These are phyloP conservation scores for Phoma sp. DNA, from an alignment of 2,329 filamentous ascomycete species.

Conservation along the genomic window DNA sequence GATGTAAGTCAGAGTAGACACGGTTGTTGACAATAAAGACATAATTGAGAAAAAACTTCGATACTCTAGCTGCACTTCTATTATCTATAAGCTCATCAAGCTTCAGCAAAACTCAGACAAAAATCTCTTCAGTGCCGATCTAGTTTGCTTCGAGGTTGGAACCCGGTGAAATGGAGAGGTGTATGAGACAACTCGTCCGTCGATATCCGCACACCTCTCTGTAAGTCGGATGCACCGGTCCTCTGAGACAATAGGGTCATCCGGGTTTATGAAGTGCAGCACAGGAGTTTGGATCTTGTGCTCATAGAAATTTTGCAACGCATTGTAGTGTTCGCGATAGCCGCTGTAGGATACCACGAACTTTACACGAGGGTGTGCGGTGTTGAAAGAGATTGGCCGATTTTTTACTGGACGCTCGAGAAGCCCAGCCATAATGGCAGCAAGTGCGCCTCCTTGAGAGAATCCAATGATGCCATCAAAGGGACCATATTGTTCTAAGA, in stretches of 20 bases:
- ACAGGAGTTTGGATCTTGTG: not conserved
- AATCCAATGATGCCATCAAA: not conserved
- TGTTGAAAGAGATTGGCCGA: not conserved
- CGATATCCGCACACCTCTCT: not conserved
- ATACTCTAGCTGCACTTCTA: too few relatives aligned
- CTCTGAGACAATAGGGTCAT: not conserved
- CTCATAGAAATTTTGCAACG: not conserved
- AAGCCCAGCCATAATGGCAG: not conserved
- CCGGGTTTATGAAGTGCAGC: not conserved
- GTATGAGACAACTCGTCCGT: not conserved
- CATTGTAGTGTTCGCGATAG: too few relatives aligned
- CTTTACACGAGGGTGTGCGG: too few relatives aligned
- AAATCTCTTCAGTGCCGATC: not conserved
- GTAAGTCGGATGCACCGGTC: not conserved
- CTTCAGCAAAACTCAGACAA: not conserved
- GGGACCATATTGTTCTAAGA: not conserved
- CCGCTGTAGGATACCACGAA: too few relatives aligned
- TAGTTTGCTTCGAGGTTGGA: not conserved
- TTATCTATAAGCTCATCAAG: too few relatives aligned
- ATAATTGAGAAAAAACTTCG: too few relatives aligned
- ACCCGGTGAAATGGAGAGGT: not conserved
- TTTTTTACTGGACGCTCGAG: not conserved
- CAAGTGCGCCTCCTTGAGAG: not conserved
- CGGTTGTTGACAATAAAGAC: too few relatives aligned
- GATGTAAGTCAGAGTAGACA: too few relatives aligned